Evolutionary conservation across 2,329 filamentous ascomycete species (phyloP), one percentile per base, ranked within the genome.

Genomic region (Arthroderma sp.): DNA sequence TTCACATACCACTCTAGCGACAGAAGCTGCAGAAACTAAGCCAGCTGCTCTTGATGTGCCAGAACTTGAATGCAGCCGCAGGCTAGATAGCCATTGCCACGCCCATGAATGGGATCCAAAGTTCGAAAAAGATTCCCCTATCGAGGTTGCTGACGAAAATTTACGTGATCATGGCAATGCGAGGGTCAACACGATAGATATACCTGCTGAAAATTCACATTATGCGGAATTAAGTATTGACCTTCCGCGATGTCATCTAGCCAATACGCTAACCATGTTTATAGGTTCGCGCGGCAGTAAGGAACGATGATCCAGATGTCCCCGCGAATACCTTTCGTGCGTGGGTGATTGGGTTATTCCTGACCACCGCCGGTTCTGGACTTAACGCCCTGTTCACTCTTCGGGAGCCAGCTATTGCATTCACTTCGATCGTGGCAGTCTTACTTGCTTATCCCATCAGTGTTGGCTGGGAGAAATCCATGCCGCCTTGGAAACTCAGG

Each of bases 311-410:
- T 53, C 71, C 78, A 52, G 77, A 80, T 52, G 65, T 80, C 27
- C 74, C 77, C n/a, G 70, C 70, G 52, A 81, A 79, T 57, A 81
- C 78, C 15, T 67, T 81, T 46, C 75, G 78, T 41, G 77, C 77
- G 31, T 81, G 78, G 78, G 62, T 67, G 4, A 77, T 81, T 49
- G 78, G 78, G 31, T 47, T 81, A 52, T 4, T 80, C 7, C 67
- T 81, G 38, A 75, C 76, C 47, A 80, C 77, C 0, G 55, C 80
- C 46, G 77, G 75, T n/a, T 78, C 77, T 1, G 73, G 67, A 4
- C 61, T 79, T 52, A 80, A 80, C 57, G 73, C 75, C 66, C 60
- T 81, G 40, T 78, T 81, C 50, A 64, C 61, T 6, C 54, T 68
- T 53, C 72, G 77, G 41, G 73, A 77, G 48, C 76, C 77, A 3